These are phyloP conservation scores for Parietaria judaica DNA, from an alignment of 306 rosid species.

Conservation along the genomic window DNA sequence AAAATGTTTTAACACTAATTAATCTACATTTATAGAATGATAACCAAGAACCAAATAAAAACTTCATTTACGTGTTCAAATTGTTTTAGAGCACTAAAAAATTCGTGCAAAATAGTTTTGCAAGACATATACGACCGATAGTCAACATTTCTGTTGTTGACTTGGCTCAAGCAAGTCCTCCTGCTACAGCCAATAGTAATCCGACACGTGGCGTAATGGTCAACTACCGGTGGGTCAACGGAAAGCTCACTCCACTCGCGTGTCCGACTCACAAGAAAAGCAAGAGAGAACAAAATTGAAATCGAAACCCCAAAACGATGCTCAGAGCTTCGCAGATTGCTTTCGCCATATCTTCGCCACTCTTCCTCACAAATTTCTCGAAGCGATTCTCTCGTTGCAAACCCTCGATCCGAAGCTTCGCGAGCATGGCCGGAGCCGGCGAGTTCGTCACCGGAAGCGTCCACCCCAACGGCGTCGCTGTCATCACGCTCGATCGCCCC, in stretches of 20 bases:
- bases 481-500: conserved; percentile 93
- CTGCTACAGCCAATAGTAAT: neutral
- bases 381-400: conserved; percentile 22
- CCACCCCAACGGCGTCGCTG: conserved; percentile 79
- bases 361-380: conserved; percentile 11
- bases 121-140: too few relatives aligned
- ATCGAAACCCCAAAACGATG: conserved; percentile 23
- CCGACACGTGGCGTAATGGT: neutral
- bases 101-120: too few relatives aligned
- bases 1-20: too few relatives aligned
- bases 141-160: too few relatives aligned
- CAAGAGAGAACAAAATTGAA: neutral
- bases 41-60: too few relatives aligned
- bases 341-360: conserved; percentile 21
- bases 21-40: too few relatives aligned
- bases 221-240: neutral
- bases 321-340: conserved; percentile 32
- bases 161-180: neutral
- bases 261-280: neutral
- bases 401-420: conserved; percentile 38
- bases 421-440: conserved; percentile 61
- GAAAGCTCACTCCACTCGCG: neutral
- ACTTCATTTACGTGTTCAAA: too few relatives aligned
- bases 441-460: conserved; percentile 70
- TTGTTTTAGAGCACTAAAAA: too few relatives aligned